Conservation (phyloP, 257 asterid species). For the Linaria vulgaris region DNA sequence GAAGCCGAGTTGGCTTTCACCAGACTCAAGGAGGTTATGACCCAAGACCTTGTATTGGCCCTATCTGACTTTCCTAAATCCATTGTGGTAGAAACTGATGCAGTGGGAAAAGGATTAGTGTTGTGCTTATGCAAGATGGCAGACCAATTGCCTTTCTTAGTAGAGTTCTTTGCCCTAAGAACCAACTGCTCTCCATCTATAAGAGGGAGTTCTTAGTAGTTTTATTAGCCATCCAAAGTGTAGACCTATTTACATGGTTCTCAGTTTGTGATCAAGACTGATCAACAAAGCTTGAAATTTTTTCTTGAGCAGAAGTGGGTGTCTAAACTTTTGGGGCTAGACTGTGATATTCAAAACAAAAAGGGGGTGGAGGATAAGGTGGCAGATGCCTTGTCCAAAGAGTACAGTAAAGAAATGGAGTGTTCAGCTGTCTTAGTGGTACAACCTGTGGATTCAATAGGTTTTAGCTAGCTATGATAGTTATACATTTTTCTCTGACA, state of each 20-base stretch:
- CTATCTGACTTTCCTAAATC: not conserved
- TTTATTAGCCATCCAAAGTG: not conserved
- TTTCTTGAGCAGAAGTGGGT: not conserved
- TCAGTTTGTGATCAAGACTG: not conserved
- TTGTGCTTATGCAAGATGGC: not conserved
- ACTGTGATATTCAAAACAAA: too few relatives aligned
- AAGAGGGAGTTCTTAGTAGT: not conserved
- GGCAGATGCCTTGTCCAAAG: not conserved
- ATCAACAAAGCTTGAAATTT: too few relatives aligned
- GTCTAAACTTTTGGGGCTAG: too few relatives aligned
- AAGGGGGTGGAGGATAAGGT: too few relatives aligned
- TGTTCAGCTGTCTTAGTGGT: too few relatives aligned
- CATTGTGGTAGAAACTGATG: not conserved
- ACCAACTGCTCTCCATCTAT: not conserved
- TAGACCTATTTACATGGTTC: not conserved
- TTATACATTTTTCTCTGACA: too few relatives aligned
- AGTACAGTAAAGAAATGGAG: not conserved
- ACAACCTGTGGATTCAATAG: too few relatives aligned
- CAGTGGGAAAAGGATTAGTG: not conserved
- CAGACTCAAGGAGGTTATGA: not conserved
- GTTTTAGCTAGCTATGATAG: too few relatives aligned
- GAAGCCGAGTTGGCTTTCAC: not conserved
- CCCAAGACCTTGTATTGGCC: not conserved
- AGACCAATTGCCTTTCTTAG: too few relatives aligned
- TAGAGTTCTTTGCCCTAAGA: too few relatives aligned